phyloP scores from a whole-genome alignment of 2,329 filamentous ascomycete genomes.

The Ascosphaera aggregata region DNA sequence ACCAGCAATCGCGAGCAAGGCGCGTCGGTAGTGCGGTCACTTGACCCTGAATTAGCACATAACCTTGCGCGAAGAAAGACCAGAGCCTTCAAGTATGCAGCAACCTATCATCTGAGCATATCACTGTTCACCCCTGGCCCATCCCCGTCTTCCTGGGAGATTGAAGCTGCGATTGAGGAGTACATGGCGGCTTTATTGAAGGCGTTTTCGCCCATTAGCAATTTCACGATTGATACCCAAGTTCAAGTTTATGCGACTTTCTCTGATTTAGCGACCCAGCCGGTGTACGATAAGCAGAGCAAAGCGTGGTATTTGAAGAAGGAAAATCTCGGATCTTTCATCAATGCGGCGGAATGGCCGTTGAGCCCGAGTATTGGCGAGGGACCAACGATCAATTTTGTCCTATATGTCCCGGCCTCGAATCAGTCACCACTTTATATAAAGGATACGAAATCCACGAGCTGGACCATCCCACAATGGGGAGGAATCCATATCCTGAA shows the following conservation, averaged over 20 bases:
- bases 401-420: constrained; percentile 66
- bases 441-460: constrained; percentile 37
- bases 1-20: constrained; percentile 10
- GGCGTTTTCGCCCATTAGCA: constrained; percentile 61
- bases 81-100: constrained; percentile 69
- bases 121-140: constrained; percentile 72
- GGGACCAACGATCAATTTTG: constrained; percentile 88
- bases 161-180: constrained; percentile 55
- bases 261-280: constrained; percentile 35
- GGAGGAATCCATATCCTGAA: constrained; percentile 54
- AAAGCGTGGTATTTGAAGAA: constrained; percentile 49
- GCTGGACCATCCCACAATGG: constrained; percentile 95
- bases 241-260: constrained; percentile 73
- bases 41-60: constrained; percentile 27
- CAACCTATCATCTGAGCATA: constrained; percentile 88
- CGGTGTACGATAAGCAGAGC: constrained; percentile 28
- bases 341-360: constrained; percentile 96
- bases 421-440: constrained; percentile 35
- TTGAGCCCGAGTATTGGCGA: constrained; percentile 80
- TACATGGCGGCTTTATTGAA: constrained; percentile 66
- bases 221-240: constrained; percentile 90
- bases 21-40: constrained; percentile 13
- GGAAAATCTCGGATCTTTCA: constrained; percentile 77
- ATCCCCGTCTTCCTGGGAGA: constrained; percentile 70
- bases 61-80: constrained; percentile 47